Percentiles rank a stretch among this genome's conserved stretches.
These are phyloP conservation scores for Leccinum fallax DNA, from an alignment of 1,284 basidiomycete species.

Conservation along the genomic window DNA sequence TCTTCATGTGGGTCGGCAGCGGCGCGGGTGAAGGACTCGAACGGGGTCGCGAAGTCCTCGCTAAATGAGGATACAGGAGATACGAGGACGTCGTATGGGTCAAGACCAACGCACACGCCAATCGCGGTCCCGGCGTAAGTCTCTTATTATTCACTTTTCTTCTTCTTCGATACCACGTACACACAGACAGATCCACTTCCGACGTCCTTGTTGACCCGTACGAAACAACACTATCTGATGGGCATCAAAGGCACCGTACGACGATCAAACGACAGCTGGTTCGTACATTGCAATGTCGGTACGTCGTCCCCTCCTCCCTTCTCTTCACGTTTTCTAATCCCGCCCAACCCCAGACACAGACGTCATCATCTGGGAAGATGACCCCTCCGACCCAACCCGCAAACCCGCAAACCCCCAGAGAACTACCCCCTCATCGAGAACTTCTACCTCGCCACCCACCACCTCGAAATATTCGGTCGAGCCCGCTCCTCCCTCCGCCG, in stretches of 20 bases:
- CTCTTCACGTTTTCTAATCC: too few relatives aligned
- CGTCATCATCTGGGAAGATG: slow-evolving; percentile 94
- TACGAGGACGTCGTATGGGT: slow-evolving; percentile 99
- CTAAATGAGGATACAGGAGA: slow-evolving; percentile 93
- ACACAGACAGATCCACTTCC: slow-evolving; percentile 77
- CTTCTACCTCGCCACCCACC: slow-evolving; percentile 92
- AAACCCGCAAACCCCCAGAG: slow-evolving; percentile 78
- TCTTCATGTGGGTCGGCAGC: slow-evolving; percentile 96
- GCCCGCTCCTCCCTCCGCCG: slow-evolving; percentile 71
- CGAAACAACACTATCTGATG: slow-evolving; percentile 97
- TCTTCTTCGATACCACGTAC: not conserved
- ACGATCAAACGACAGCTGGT: slow-evolving; percentile 90
- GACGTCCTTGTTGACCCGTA: slow-evolving; percentile 81
- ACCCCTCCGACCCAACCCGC: slow-evolving; percentile 72
- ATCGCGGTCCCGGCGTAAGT: slow-evolving; percentile 74
- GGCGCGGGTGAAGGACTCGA: slow-evolving; percentile 92
- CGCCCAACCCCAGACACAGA: slow-evolving; percentile 68
- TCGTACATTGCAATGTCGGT: slow-evolving; percentile 97
- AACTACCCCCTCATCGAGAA: slow-evolving; percentile 96
- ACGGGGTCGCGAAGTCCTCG: slow-evolving; percentile 86
- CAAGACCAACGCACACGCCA: slow-evolving; percentile 79
- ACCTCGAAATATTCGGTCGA: slow-evolving; percentile 89
- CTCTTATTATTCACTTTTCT: not conserved
- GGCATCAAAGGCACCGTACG: slow-evolving; percentile 98
- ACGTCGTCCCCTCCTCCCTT: too few relatives aligned